Evolutionary conservation across 2,329 filamentous ascomycete genomes (phyloP).

Genomic region (Trematosphaeria pertusa): DNA sequence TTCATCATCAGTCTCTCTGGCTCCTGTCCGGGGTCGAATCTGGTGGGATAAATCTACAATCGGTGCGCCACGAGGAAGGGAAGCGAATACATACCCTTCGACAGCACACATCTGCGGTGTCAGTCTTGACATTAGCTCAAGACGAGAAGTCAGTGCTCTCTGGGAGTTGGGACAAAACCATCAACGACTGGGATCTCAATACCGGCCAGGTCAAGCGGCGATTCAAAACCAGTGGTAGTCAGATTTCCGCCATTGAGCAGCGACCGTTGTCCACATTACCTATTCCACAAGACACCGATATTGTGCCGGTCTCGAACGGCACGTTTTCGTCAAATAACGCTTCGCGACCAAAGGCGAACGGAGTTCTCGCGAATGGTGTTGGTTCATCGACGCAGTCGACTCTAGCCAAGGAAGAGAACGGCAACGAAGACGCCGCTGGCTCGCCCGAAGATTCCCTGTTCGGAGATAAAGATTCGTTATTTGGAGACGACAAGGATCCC

Average conservation of each 20-base stretch:
- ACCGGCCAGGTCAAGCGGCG: conserved; percentile 77
- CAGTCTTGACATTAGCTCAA: conserved; percentile 78
- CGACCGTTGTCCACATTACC: conserved; percentile 78
- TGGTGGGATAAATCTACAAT: conserved; percentile 91
- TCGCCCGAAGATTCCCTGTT: conserved; percentile 83
- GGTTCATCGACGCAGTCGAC: conserved; percentile 37
- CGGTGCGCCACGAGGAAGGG: conserved; percentile 91
- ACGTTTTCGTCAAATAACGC: conserved; percentile 80
- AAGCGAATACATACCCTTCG: conserved; percentile 83
- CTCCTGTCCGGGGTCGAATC: conserved; percentile 88
- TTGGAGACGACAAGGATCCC: conserved; percentile 71
- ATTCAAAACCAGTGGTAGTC: conserved; percentile 79
- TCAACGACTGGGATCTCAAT: conserved; percentile 94
- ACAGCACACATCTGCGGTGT: conserved; percentile 89
- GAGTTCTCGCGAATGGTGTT: conserved; percentile 54
- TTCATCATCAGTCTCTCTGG: conserved; percentile 91
- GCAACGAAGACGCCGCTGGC: conserved; percentile 65
- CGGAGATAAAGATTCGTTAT: conserved; percentile 82
- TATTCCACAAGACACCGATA: conserved; percentile 76
- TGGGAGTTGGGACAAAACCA: conserved; percentile 94
- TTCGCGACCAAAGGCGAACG: conserved; percentile 64
- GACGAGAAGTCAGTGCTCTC: conserved; percentile 89
- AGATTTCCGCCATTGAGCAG: conserved; percentile 88
- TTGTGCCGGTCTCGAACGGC: conserved; percentile 58
- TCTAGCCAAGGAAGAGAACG: conserved; percentile 40